phyloP scores from a whole-genome alignment of 257 asterid genomes.

The Nicotiana otophora region DNA sequence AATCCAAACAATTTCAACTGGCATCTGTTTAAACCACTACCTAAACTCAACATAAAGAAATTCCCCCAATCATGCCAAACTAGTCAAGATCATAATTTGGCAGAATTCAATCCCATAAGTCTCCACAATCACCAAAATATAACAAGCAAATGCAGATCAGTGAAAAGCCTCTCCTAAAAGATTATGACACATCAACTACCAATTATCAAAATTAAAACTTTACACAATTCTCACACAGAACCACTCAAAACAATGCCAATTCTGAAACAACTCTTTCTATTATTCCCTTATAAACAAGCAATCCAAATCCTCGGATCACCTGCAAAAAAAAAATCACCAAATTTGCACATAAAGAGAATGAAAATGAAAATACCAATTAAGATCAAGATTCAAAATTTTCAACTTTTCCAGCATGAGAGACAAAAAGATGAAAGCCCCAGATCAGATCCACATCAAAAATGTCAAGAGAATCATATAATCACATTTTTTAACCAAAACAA shows the following conservation, averaged over 20 bases:
- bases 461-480: background rate
- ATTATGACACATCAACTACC: conserved; percentile 20
- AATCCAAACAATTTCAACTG: conserved; percentile 37
- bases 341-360: conserved; percentile 19
- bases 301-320: conserved; percentile 48
- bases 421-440: conserved; percentile 37
- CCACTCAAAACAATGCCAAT: conserved; percentile 20
- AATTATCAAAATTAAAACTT: conserved; percentile 18
- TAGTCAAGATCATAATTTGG: background rate
- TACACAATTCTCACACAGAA: conserved; percentile 15
- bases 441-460: conserved; percentile 55
- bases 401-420: background rate
- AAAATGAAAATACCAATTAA: background rate
- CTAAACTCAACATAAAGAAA: conserved; percentile 20
- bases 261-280: conserved; percentile 13
- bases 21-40: conserved; percentile 31
- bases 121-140: conserved; percentile 17
- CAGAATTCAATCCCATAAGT: background rate
- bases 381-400: background rate
- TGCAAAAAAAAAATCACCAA: conserved; percentile 37
- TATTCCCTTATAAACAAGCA: conserved; percentile 12
- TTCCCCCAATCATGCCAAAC: conserved; percentile 7
- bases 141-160: conserved; percentile 31
- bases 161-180: conserved; percentile 10
- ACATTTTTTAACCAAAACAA: background rate